Base-by-base conservation (phyloP, 306 rosid species). In the Cercis canadensis region DNA sequence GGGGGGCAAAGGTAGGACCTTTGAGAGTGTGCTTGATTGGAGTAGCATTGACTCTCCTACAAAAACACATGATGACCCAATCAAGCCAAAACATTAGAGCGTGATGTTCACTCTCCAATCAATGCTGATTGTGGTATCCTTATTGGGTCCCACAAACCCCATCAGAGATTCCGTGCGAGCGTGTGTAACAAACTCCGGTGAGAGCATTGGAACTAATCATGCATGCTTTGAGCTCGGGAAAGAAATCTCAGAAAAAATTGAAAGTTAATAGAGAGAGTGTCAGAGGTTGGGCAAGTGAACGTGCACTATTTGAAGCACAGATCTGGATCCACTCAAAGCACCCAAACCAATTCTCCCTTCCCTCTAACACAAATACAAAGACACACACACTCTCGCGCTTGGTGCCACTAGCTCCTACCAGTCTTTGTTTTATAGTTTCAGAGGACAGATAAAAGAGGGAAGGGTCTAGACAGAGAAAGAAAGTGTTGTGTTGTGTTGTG, bases 261-360 rank as follows among this genome's bases (percentile, higher is more conserved):
- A 67, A 36, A 31, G 45, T 64, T 44, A 43, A 33, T 43, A 11
- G 8, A 3, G n/a, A 13, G 65, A 41, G 70, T 81, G 88, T 88
- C 88, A 83, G 90, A 83, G 73, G 47, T 43, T 77, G 75, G 86
- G 82, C 79, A 82, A 75, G 86, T 73, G 89, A 86, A 84, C 88
- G 88, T 84, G 89, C 87, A 77, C 44, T 62, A 75, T 86, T 88
- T 85, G 84, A 78, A 75, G 72, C 86, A 52, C 79, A 81, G 89
- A 89, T 89, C 90, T 83, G 85, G 78, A 89, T 85, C 86, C 90
- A 32, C 82, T 78, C 82, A 73, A 75, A 62, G 29, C 78, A 73
- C 82, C 69, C 51, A 29, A 63, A 78, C 31, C 21, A 57, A 55
- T 11, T 15, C 67, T 36, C 53, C 45, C 34, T 43, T 43, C n/a